These are phyloP conservation scores for Quercus phellos DNA, from an alignment of 331 rosid genomes.

Conservation along the genomic window DNA sequence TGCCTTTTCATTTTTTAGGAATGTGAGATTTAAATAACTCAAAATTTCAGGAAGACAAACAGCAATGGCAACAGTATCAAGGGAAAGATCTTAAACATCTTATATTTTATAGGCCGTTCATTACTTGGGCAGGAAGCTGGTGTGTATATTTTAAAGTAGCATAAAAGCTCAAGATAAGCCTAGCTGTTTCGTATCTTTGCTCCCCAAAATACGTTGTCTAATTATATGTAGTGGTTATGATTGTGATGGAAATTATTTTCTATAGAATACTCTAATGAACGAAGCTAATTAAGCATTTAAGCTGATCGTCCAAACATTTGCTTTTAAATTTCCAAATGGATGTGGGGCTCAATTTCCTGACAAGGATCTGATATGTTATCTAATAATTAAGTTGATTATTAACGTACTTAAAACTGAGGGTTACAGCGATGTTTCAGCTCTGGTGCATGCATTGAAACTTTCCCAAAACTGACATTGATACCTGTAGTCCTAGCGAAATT, in stretches of 20 bases:
- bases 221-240: slow-evolving; percentile 5
- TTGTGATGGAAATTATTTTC: neutral
- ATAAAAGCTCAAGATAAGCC: slow-evolving; percentile 12
- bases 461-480: too few relatives aligned
- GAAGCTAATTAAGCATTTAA: neutral
- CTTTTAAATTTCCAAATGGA: neutral
- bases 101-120: neutral
- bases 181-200: slow-evolving; percentile 24
- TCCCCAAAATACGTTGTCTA: neutral
- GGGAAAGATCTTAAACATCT: neutral
- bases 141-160: neutral
- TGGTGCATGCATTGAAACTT: neutral
- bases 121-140: neutral
- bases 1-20: too few relatives aligned
- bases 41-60: neutral
- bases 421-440: neutral
- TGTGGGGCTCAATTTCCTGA: neutral
- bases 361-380: neutral
- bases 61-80: neutral
- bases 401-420: neutral
- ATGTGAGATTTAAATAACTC: neutral
- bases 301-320: neutral
- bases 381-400: neutral
- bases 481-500: too few relatives aligned
- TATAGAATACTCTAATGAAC: neutral